Evolutionary conservation across 1,284 basidiomycete species (phyloP), one percentile per base, ranked within the genome.

Genomic region (Sporisorium exsertum): DNA sequence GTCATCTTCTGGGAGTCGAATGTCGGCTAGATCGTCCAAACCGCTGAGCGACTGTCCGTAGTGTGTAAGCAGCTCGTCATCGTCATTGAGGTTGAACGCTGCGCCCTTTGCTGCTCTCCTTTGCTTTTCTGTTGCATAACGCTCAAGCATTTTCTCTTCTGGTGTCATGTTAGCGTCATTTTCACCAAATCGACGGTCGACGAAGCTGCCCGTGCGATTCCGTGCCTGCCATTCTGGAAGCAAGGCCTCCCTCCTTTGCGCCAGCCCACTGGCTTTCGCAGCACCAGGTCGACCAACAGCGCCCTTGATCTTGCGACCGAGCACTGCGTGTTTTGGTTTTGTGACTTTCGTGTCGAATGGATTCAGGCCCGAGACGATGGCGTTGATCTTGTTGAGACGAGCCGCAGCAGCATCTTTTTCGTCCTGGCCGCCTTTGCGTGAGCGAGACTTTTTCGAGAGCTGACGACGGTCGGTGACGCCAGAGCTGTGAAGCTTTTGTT

Each of bases 121-220:
- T 56, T 84, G 79, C 51, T 81, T 77, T 86, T 98, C 96, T 69
- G 90, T 90, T 6, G 95, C 98, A 86, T 97, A 99, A 40, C 97
- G 92, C 87, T 97, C 95, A 29, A 99, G 89, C 92, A 98, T 98
- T 76, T 94, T 93, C 81, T 99, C 96, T 85, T 99, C 97, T 18
- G 94, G 88, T 12, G 92, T 92, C 89, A 99, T 91, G 12, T 90
- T 90, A 2, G 95, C 91, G 80, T 99, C 91, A 80, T 93, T 92
- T 89, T 99, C 97, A 87, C 97, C 97, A 81, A 99, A 97, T 43
- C 97, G 92, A 61, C 94, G 90, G 86, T 99, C 97, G 59, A 96
- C 87, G 75, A 99, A 92, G 5, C 94, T 93, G 12, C 95, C 95
- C 15, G 92, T 91, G 77, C 92, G 92, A 73, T 92, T 89, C 58